phyloP scores from a whole-genome alignment of 805 yeast species.

The Starmerella tilneyi region DNA sequence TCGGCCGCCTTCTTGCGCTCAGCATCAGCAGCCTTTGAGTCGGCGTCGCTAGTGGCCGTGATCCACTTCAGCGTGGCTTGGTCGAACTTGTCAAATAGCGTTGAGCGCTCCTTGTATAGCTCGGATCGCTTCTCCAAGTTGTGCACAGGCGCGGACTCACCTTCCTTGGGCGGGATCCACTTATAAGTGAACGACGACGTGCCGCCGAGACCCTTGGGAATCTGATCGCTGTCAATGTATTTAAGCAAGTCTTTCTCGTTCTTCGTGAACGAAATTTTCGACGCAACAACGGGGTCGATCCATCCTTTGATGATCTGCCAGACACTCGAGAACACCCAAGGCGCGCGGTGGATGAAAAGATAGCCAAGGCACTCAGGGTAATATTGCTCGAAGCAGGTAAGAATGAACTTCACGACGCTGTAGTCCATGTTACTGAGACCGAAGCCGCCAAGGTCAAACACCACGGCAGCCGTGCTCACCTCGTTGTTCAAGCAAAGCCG shows the following conservation, averaged over 20 bases:
- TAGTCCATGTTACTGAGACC: slow-evolving; percentile 90
- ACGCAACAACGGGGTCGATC: slow-evolving; percentile 94
- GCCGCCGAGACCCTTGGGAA: slow-evolving; percentile 74
- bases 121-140: slow-evolving; percentile 40
- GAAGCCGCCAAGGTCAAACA: slow-evolving; percentile 81
- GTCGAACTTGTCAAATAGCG: slow-evolving; percentile 45
- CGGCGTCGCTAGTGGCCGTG: slow-evolving; percentile 37
- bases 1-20: slow-evolving; percentile 44
- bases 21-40: slow-evolving; percentile 37
- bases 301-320: slow-evolving; percentile 89
- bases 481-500: slow-evolving; percentile 65
- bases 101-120: slow-evolving; percentile 44
- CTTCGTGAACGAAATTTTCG: slow-evolving; percentile 78
- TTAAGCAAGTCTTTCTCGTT: slow-evolving; percentile 53
- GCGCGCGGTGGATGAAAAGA: slow-evolving; percentile 82
- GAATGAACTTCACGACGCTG: slow-evolving; percentile 78
- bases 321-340: slow-evolving; percentile 91
- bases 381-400: slow-evolving; percentile 85
- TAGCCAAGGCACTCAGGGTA: slow-evolving; percentile 89
- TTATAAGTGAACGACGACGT: slow-evolving; percentile 46
- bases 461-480: slow-evolving; percentile 66
- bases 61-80: slow-evolving; percentile 71
- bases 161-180: slow-evolving; percentile 51
- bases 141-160: slow-evolving; percentile 42
- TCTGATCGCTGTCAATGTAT: slow-evolving; percentile 46